Base-by-base conservation (phyloP, 1,284 basidiomycete species). In the Ganoderma sp. region DNA sequence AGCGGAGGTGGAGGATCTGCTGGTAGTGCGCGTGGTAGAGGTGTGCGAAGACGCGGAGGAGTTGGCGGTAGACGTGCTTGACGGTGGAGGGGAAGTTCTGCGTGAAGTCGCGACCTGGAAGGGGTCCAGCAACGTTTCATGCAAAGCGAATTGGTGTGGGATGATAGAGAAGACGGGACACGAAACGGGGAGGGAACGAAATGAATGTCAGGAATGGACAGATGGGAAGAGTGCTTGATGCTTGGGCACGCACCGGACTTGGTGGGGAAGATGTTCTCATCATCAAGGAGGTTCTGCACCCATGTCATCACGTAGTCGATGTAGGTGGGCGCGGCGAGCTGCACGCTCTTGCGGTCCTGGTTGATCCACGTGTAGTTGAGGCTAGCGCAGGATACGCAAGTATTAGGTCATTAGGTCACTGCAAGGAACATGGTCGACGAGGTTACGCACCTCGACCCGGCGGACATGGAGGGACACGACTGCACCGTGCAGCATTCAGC, bases 221-320 rank as follows among this genome's bases (percentile, higher is more conserved):
- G 22, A 64, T 5, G 54, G 9, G 19, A 25, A 42, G 45, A 14
- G 56, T 42, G 52, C 43, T 15, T 2, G 2, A 62, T 39, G 52
- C 43, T 15, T 2, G 2, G 19, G 42, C 59, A 79, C 86, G 73
- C 78, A 93, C 96, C 93, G 57, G 95, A 93, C 82, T 98, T 98
- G 9, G 97, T 98, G 1, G 97, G 97, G 83, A 99, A 99, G 37
- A 93, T 90, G 69, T 84, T 88, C 76, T 98, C 96, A 80, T 99
- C 97, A 74, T 96, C 92, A 45, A 99, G 85, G 37, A 98, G 84
- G 76, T 97, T 97, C 77, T 98, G 96, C 6, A 98, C 88, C 97
- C 97, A 99, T 14, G 95, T 97, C 94, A 99, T 97, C 72, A 99
- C 97, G 79, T 97, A 99, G 83, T 99, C 97, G 72, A 99, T 97